These are phyloP conservation scores for Alternaria hordeiaustralica DNA, from an alignment of 2,329 filamentous ascomycete species.

Conservation along the genomic window DNA sequence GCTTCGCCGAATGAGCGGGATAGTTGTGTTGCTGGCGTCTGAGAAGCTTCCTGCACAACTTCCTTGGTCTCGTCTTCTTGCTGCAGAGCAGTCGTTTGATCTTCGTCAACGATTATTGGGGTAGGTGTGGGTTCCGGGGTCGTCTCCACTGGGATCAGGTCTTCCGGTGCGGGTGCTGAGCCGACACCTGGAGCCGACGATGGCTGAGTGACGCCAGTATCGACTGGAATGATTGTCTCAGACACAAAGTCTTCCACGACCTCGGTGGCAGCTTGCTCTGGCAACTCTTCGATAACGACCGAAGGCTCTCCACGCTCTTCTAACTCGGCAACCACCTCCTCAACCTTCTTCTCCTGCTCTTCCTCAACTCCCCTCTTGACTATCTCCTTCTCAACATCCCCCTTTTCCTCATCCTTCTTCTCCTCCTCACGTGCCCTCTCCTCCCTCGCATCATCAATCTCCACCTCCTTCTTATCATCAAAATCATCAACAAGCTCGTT, in stretches of 20 bases:
- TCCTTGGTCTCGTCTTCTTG: not conserved
- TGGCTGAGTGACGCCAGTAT: not conserved
- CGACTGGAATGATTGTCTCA: constrained; percentile 4
- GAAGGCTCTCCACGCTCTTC: constrained; percentile 13
- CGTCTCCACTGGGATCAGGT: not conserved
- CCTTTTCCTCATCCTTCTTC: not conserved
- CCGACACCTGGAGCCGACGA: not conserved
- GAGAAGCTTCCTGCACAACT: not conserved
- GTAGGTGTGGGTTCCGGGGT: not conserved
- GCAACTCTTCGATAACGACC: constrained; percentile 7
- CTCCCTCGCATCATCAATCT: constrained; percentile 5
- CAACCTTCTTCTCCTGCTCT: not conserved
- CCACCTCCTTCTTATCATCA: constrained; percentile 8
- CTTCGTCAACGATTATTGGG: not conserved
- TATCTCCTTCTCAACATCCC: not conserved
- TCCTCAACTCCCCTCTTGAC: not conserved
- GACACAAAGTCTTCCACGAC: constrained; percentile 13
- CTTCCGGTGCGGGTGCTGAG: not conserved
- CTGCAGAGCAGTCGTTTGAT: not conserved
- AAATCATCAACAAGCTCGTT: constrained; percentile 32
- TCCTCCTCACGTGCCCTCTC: constrained; percentile 1
- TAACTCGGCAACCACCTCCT: not conserved
- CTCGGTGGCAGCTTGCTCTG: not conserved
- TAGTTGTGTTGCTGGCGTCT: not conserved
- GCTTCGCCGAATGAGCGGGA: constrained; percentile 4